Evolutionary conservation across 1,284 basidiomycete genomes (phyloP).

Genomic region (Ganoderma resinaceum): DNA sequence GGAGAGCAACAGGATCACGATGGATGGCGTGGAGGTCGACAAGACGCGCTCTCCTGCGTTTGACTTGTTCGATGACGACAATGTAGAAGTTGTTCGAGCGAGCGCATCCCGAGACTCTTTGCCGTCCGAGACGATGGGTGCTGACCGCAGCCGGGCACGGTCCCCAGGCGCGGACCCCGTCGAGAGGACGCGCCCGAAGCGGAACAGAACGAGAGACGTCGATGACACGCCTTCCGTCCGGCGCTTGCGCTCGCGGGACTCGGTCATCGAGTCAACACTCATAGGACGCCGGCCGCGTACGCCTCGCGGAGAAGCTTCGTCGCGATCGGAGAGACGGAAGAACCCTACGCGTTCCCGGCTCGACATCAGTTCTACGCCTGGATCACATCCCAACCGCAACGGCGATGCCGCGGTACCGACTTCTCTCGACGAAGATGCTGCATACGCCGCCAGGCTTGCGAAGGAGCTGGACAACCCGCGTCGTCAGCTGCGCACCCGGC

Average conservation of each 20-base stretch:
- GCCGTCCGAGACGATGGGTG: slow-evolving; percentile 13
- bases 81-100: slow-evolving; percentile 31
- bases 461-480: slow-evolving; percentile 45
- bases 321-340: slow-evolving; percentile 20
- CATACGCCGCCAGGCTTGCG: slow-evolving; percentile 47
- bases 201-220: slow-evolving; percentile 19
- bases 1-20: slow-evolving; percentile 4
- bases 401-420: slow-evolving; percentile 15
- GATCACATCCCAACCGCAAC: slow-evolving; percentile 10
- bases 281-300: slow-evolving; percentile 22
- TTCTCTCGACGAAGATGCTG: slow-evolving; percentile 45
- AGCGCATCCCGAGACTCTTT: slow-evolving; percentile 23
- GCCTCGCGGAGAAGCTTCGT: slow-evolving; percentile 21
- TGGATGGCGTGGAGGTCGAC: slow-evolving; percentile 5
- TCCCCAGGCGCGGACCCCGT: slow-evolving; percentile 20
- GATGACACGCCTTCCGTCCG: slow-evolving; percentile 29
- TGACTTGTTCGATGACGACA: slow-evolving; percentile 40
- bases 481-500: slow-evolving; percentile 40
- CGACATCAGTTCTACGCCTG: slow-evolving; percentile 11
- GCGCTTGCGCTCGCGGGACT: slow-evolving; percentile 36
- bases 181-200: slow-evolving; percentile 24
- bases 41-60: slow-evolving; percentile 33
- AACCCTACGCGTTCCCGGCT: slow-evolving; percentile 17
- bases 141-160: slow-evolving; percentile 10
- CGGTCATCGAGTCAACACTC: slow-evolving; percentile 23